phyloP scores from a whole-genome alignment of 352 stramenopile genomes.

The Phytophthora sp. region DNA sequence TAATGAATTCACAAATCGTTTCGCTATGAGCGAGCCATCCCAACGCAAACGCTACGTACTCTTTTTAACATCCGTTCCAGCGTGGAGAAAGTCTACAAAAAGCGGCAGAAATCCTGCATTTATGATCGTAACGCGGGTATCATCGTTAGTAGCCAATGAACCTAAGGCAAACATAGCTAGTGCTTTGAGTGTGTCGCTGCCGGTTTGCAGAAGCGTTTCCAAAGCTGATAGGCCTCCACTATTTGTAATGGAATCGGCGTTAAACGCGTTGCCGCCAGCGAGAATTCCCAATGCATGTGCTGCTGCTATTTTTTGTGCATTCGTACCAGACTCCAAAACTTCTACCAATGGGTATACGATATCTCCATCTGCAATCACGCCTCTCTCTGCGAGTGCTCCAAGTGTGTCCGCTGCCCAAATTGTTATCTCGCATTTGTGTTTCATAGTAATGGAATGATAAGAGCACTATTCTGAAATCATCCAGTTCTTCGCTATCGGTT shows the following conservation, averaged over 20 bases:
- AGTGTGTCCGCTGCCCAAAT: constrained; percentile 1
- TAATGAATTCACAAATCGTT: neutral
- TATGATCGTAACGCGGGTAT: neutral
- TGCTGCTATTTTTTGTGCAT: neutral
- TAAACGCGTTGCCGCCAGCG: neutral
- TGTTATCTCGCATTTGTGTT: neutral
- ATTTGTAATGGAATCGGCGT: neutral
- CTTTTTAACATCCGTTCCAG: neutral
- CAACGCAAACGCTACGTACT: neutral
- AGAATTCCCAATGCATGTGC: neutral
- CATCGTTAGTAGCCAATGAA: neutral
- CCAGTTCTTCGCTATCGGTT: neutral
- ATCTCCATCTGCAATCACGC: neutral
- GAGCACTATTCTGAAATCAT: constrained; percentile 1
- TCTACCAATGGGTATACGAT: neutral
- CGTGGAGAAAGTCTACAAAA: neutral
- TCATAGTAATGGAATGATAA: neutral
- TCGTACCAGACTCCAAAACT: neutral
- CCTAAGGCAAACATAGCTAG: neutral
- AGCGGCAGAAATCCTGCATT: neutral
- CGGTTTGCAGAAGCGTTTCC: neutral
- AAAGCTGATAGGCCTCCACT: neutral
- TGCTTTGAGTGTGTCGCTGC: neutral
- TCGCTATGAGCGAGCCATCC: neutral
- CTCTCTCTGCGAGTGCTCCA: neutral